These are phyloP conservation scores for Novymonas esmeraldas DNA, from an alignment of 208 protist species.

Conservation along the genomic window DNA sequence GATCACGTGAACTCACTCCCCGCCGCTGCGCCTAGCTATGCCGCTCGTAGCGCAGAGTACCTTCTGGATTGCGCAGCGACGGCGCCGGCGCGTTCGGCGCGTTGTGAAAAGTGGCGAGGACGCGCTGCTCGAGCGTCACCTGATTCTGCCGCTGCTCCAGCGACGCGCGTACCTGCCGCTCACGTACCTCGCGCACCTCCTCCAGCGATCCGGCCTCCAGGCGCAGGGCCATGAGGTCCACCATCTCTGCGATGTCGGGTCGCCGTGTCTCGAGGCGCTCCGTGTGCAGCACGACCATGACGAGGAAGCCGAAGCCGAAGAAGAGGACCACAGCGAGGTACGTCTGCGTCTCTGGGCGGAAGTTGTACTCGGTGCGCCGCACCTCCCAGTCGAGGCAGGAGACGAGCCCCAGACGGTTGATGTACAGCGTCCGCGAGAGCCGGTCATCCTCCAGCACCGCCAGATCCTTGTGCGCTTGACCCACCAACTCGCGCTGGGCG, in stretches of 20 bases:
- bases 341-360: conserved; percentile 64
- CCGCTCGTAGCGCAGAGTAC: conserved; percentile 21
- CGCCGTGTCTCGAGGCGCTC: conserved; percentile 57
- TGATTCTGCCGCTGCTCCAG: conserved; percentile 57
- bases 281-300: conserved; percentile 41
- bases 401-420: conserved; percentile 88
- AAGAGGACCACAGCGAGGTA: conserved; percentile 47
- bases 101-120: conserved; percentile 82
- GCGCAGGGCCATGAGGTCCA: conserved; percentile 83
- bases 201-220: conserved; percentile 77
- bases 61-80: conserved; percentile 53
- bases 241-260: conserved; percentile 81
- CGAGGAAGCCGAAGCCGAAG: conserved; percentile 48
- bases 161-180: conserved; percentile 58
- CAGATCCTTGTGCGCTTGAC: conserved; percentile 85
- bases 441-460: conserved; percentile 84
- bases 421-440: conserved; percentile 86
- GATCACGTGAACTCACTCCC: too few relatives aligned
- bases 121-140: conserved; percentile 67
- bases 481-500: conserved; percentile 83
- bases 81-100: conserved; percentile 57
- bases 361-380: conserved; percentile 88
- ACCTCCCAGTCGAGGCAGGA: conserved; percentile 92
- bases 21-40: not conserved
- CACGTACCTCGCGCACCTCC: conserved; percentile 56